These are phyloP conservation scores for Santalum album DNA, from an alignment of 164 flowering plant genomes.

Conservation along the genomic window DNA sequence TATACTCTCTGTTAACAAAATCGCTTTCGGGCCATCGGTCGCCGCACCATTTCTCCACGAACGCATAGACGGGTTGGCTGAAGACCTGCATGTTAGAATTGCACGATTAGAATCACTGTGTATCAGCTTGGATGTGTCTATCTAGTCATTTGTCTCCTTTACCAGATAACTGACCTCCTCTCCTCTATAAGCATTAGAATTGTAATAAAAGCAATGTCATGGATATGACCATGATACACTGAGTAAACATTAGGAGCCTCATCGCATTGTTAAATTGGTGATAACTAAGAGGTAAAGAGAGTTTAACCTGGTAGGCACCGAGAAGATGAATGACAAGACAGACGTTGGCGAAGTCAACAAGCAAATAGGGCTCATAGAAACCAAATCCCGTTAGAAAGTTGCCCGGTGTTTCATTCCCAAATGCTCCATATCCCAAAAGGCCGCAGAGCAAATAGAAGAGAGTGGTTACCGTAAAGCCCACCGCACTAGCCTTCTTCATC, in stretches of 20 bases:
- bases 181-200: no score
- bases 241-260: no score
- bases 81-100: constrained; percentile 27
- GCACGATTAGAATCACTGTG: no score
- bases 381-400: constrained; percentile 81
- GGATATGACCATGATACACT: no score
- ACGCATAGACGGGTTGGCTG: constrained; percentile 22
- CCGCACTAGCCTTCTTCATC: constrained; percentile 49
- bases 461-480: constrained; percentile 37
- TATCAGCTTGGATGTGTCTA: no score
- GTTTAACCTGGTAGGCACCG: constrained; percentile 67
- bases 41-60: constrained; percentile 20
- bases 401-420: constrained; percentile 76
- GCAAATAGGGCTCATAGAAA: constrained; percentile 80
- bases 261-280: no score
- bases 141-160: no score
- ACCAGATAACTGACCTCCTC: no score
- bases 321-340: constrained; percentile 59
- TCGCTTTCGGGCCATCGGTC: constrained; percentile 18
- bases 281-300: no score
- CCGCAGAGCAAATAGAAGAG: constrained; percentile 61
- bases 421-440: constrained; percentile 62
- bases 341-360: constrained; percentile 53
- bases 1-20: constrained; percentile 12
- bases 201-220: no score